A percentile compares a stretch with the other conserved stretches of the same genome.
Conservation (phyloP, 495 filamentous ascomycete species). For the Tricharina praecox region DNA sequence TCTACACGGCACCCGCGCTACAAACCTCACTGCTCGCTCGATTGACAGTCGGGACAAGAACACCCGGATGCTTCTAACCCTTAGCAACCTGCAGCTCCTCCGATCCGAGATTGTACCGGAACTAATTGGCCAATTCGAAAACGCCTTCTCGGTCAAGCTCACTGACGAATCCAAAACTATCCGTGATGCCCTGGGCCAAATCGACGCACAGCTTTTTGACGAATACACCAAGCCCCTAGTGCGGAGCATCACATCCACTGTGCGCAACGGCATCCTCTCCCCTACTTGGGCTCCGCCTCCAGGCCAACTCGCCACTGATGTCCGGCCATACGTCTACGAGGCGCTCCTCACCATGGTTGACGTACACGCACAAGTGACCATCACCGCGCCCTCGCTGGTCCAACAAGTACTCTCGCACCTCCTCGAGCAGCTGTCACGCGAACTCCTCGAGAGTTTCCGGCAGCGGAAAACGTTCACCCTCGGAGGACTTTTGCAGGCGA, state of each 20-base stretch:
- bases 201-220: conserved; percentile 75
- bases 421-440: conserved; percentile 53
- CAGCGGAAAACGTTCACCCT: conserved; percentile 51
- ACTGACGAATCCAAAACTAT: conserved; percentile 83
- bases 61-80: conserved; percentile 77
- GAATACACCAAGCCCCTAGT: conserved; percentile 69
- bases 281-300: conserved; percentile 52
- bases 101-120: conserved; percentile 61
- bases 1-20: conserved; percentile 10
- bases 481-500: conserved; percentile 83
- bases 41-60: conserved; percentile 39
- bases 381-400: conserved; percentile 56
- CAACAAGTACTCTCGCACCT: conserved; percentile 60
- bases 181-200: conserved; percentile 71
- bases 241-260: conserved; percentile 41
- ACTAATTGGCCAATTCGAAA: conserved; percentile 74
- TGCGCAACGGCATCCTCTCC: conserved; percentile 51
- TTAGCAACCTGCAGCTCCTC: conserved; percentile 72
- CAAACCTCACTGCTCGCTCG: conserved; percentile 20
- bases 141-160: conserved; percentile 71
- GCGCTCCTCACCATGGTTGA: conserved; percentile 66
- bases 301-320: conserved; percentile 47
- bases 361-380: conserved; percentile 79
- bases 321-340: conserved; percentile 75
- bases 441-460: conserved; percentile 55